Evolutionary conservation across 2,329 filamentous ascomycete genomes (phyloP).

Genomic region (Cladorrhinum sp.): DNA sequence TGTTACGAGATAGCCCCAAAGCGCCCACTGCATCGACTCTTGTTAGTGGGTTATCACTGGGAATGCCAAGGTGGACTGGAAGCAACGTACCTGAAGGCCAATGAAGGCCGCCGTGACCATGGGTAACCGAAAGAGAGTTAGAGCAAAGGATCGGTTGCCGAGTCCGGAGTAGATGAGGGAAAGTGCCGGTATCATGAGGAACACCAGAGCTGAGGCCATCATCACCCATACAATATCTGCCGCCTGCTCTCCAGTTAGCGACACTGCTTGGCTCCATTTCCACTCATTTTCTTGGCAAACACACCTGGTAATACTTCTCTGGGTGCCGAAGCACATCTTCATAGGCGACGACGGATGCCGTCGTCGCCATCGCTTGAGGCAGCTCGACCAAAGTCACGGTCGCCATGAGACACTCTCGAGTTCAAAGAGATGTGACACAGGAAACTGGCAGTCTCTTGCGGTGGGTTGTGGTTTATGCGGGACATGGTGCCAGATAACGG

Average conservation of each 20-base stretch:
- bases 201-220: conserved; percentile 17
- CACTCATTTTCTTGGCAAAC: neutral
- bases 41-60: neutral
- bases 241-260: conserved; percentile 1
- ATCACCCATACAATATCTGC: conserved; percentile 20
- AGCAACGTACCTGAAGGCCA: conserved; percentile 15
- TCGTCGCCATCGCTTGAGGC: neutral
- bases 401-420: conserved; percentile 6
- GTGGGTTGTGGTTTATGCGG: neutral
- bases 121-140: conserved; percentile 19
- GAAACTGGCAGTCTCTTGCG: neutral
- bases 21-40: conserved; percentile 13
- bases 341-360: conserved; percentile 6
- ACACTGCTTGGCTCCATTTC: neutral
- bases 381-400: conserved; percentile 8
- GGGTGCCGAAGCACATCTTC: conserved; percentile 13
- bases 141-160: conserved; percentile 14
- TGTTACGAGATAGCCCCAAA: conserved; percentile 21
- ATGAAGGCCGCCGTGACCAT: conserved; percentile 19
- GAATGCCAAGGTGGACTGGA: neutral
- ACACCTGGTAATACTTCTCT: conserved; percentile 17
- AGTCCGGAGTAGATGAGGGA: conserved; percentile 20
- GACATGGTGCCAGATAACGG: neutral
- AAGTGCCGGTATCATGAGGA: conserved; percentile 21
- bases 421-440: neutral